Evolutionary conservation across 305 asterid species (phyloP).

Genomic region (Petunia hybrid): DNA sequence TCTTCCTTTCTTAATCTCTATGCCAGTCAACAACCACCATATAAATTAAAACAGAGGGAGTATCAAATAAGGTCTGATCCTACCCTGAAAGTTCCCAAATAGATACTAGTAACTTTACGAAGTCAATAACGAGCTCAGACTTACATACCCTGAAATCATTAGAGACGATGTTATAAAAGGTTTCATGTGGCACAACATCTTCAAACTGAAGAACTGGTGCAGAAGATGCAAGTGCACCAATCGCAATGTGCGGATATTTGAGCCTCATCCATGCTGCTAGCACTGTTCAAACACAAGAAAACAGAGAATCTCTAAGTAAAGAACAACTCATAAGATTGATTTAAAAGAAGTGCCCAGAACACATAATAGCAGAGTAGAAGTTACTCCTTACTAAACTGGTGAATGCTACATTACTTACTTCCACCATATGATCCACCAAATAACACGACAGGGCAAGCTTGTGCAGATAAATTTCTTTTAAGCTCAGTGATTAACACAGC

Average conservation of each 20-base stretch:
- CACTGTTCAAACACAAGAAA: constrained; percentile 57
- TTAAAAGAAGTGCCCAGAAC: background rate
- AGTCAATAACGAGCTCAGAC: background rate
- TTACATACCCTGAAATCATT: constrained; percentile 70
- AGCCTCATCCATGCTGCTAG: constrained; percentile 98
- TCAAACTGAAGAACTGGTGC: constrained; percentile 92
- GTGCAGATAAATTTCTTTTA: constrained; percentile 76
- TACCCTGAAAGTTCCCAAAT: constrained; percentile 12
- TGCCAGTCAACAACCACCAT: too few relatives aligned
- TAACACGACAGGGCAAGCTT: constrained; percentile 76
- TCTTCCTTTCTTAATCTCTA: too few relatives aligned
- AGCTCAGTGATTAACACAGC: constrained; percentile 81
- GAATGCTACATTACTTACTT: constrained; percentile 53
- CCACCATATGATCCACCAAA: constrained; percentile 99
- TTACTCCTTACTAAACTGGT: background rate
- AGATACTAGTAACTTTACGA: background rate
- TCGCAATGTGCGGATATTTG: constrained; percentile 87
- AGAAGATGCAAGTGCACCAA: constrained; percentile 91
- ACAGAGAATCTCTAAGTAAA: background rate
- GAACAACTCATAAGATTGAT: constrained; percentile 14
- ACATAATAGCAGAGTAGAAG: background rate
- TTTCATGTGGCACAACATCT: constrained; percentile 76
- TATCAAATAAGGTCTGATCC: constrained; percentile 7
- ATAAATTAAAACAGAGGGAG: too few relatives aligned
- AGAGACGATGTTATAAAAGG: constrained; percentile 82